These are phyloP conservation scores for Schoenoplectus tabernaemontani DNA, from an alignment of 202 grass and related monocot genomes.

Conservation along the genomic window DNA sequence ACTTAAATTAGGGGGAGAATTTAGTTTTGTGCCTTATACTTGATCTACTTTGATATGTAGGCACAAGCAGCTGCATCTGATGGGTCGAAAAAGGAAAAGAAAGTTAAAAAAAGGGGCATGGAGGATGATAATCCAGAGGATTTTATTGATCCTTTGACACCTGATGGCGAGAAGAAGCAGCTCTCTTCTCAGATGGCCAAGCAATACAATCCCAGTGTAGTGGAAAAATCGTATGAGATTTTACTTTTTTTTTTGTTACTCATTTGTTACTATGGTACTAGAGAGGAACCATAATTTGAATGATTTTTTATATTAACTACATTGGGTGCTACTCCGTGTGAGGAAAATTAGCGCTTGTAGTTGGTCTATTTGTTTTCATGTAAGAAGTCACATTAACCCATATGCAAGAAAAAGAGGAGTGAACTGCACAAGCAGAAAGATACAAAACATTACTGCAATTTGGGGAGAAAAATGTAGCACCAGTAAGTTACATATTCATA, in stretches of 20 bases:
- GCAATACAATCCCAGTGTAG: constrained; percentile 58
- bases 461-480: too few relatives aligned
- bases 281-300: not conserved
- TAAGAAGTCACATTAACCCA: not conserved
- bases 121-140: constrained; percentile 88
- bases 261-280: not conserved
- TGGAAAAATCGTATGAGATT: constrained; percentile 40
- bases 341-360: not conserved
- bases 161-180: constrained; percentile 57
- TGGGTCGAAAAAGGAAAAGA: constrained; percentile 65
- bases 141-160: constrained; percentile 70
- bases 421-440: not conserved
- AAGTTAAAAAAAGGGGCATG: constrained; percentile 44
- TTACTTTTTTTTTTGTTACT: not conserved
- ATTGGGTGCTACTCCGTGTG: not conserved
- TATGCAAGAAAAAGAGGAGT: not conserved
- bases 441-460: not conserved
- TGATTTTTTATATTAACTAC: not conserved
- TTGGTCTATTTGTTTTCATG: not conserved
- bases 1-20: too few relatives aligned
- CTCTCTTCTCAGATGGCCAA: constrained; percentile 84
- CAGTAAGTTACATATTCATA: not conserved
- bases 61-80: too few relatives aligned
- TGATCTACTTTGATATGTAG: too few relatives aligned
- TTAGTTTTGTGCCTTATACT: too few relatives aligned